phyloP scores from a whole-genome alignment of 2,329 filamentous ascomycete genomes.

The Penicillium janthinellum region DNA sequence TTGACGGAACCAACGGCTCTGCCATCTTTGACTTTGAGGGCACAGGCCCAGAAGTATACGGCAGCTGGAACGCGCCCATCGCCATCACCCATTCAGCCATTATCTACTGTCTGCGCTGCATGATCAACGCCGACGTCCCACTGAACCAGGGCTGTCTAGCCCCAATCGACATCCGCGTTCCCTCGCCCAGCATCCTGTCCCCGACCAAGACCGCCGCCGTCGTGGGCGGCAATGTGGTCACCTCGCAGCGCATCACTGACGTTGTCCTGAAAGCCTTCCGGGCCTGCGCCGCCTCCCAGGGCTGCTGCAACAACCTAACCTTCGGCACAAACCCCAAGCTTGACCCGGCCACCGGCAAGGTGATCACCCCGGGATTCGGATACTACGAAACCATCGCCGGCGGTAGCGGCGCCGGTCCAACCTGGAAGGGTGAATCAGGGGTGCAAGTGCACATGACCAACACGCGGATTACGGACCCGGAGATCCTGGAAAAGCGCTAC shows the following conservation, averaged over 20 bases:
- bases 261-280: slow-evolving; percentile 79
- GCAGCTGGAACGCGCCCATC: slow-evolving; percentile 77
- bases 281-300: slow-evolving; percentile 76
- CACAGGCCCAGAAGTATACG: slow-evolving; percentile 78
- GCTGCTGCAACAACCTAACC: slow-evolving; percentile 81
- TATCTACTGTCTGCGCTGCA: slow-evolving; percentile 79
- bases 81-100: slow-evolving; percentile 82
- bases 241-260: slow-evolving; percentile 77
- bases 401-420: slow-evolving; percentile 72
- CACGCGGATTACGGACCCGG: slow-evolving; percentile 79
- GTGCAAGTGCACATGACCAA: slow-evolving; percentile 89
- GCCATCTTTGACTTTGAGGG: slow-evolving; percentile 78
- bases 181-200: slow-evolving; percentile 69
- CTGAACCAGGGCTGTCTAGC: slow-evolving; percentile 83
- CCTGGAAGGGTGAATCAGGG: slow-evolving; percentile 74
- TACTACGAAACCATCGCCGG: slow-evolving; percentile 89
- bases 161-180: slow-evolving; percentile 72
- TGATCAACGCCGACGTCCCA: slow-evolving; percentile 80
- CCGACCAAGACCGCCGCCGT: slow-evolving; percentile 77
- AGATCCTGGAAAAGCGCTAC: slow-evolving; percentile 79
- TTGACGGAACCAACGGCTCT: slow-evolving; percentile 72
- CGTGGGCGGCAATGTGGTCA: slow-evolving; percentile 81
- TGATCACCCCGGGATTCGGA: slow-evolving; percentile 70
- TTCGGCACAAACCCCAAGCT: slow-evolving; percentile 76
- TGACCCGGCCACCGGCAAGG: slow-evolving; percentile 54